A percentile compares a stretch with the other conserved stretches of the same genome.
Evolutionary conservation across 768 basidiomycete species (phyloP).

Genomic region (Polyporus arcularius): DNA sequence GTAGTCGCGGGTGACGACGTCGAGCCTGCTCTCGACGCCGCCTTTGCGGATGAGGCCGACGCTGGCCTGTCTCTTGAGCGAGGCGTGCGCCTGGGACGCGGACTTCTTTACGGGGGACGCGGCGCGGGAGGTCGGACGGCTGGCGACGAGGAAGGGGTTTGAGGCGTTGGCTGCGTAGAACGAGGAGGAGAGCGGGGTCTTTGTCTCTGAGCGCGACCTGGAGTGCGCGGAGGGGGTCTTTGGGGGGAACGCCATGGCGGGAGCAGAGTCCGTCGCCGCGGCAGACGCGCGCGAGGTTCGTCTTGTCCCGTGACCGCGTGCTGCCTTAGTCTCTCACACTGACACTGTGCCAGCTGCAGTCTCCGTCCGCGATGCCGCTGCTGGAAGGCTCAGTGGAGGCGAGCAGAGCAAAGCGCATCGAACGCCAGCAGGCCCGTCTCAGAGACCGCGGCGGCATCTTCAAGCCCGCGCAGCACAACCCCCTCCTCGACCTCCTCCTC

Average conservation of each 20-base stretch:
- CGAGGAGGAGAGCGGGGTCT: conserved; percentile 40
- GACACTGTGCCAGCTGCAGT: no score
- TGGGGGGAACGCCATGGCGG: conserved; percentile 33
- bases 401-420: conserved; percentile 59
- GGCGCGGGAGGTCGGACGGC: conserved; percentile 59
- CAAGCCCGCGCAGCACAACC: conserved; percentile 50
- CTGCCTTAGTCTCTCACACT: no score
- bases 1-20: conserved; percentile 78
- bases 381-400: conserved; percentile 50
- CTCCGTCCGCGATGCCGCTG: not conserved
- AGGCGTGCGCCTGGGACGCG: conserved; percentile 51
- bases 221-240: conserved; percentile 47
- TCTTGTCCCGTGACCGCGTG: no score
- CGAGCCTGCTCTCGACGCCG: conserved; percentile 73
- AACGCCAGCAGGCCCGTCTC: conserved; percentile 66
- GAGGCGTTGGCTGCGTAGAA: conserved; percentile 41
- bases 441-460: conserved; percentile 59
- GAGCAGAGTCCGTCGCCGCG: no score
- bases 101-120: conserved; percentile 68
- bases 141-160: conserved; percentile 60
- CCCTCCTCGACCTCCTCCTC: conserved; percentile 54
- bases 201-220: conserved; percentile 50
- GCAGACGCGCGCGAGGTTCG: no score
- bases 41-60: conserved; percentile 74
- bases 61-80: conserved; percentile 61